phyloP scores from a whole-genome alignment of 2,329 filamentous ascomycete species.

The Magnaporthales sp. region DNA sequence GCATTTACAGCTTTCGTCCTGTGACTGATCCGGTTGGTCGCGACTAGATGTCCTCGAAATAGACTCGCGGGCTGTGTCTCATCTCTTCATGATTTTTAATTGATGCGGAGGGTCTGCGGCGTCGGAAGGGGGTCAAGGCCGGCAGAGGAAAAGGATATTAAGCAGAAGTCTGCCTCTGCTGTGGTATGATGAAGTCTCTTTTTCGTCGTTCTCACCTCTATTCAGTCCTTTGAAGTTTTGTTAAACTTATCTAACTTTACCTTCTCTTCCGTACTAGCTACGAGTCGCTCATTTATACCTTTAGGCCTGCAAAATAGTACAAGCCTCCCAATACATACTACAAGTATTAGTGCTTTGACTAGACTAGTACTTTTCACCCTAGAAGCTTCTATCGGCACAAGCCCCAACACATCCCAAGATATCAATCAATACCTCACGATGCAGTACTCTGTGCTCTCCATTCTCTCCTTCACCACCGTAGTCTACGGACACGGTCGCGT shows the following conservation, averaged over 20 bases:
- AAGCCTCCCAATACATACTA: no score
- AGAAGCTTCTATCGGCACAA: neutral
- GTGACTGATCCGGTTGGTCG: neutral
- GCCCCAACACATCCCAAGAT: neutral
- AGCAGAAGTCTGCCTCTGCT: neutral
- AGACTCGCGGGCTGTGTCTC: neutral
- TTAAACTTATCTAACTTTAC: neutral
- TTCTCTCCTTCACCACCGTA: constrained; percentile 27
- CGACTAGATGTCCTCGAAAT: neutral
- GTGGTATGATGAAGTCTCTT: neutral
- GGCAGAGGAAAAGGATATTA: neutral
- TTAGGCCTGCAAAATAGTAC: no score
- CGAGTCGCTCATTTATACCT: neutral
- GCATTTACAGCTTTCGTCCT: neutral
- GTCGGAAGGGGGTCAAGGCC: no score
- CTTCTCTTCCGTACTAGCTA: neutral
- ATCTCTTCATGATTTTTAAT: neutral
- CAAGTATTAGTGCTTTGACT: neutral
- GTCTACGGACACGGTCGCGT: constrained; percentile 46
- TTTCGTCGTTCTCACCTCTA: neutral
- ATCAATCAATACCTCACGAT: constrained; percentile 7
- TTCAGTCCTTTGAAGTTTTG: neutral
- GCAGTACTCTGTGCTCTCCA: constrained; percentile 12
- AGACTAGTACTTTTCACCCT: no score
- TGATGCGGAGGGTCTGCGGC: neutral